Percentiles rank a stretch among this genome's conserved stretches.
Conservation (phyloP, 768 basidiomycete genomes). For the Pleurotus sapidus region DNA sequence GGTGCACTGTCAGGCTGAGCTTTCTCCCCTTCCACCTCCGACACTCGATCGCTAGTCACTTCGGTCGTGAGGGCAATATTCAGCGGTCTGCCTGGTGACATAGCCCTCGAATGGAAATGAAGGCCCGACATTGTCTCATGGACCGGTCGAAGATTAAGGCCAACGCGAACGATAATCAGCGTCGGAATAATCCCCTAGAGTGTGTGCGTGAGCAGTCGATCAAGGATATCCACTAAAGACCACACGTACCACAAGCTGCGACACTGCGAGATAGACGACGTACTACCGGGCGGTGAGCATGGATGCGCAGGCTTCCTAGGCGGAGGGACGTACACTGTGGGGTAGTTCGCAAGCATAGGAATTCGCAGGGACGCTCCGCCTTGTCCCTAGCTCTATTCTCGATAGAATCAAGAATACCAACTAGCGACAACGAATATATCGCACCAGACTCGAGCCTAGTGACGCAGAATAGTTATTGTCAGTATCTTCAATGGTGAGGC, state of each 20-base stretch:
- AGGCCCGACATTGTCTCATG: neutral
- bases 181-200: conserved; percentile 1
- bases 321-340: neutral
- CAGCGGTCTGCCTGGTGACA: neutral
- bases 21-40: neutral
- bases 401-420: neutral
- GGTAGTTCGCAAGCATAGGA: conserved; percentile 4
- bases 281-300: neutral
- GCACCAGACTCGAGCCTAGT: conserved; percentile 1
- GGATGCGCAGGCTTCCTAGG: neutral
- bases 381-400: neutral
- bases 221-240: neutral
- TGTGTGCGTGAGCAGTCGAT: neutral
- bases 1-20: neutral
- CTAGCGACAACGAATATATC: neutral
- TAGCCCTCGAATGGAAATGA: neutral
- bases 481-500: neutral
- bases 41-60: neutral
- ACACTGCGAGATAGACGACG: conserved; percentile 1
- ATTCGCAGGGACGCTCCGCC: conserved; percentile 1
- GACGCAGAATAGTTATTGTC: neutral
- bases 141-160: neutral
- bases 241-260: neutral
- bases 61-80: conserved; percentile 2
- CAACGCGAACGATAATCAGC: conserved; percentile 3